Evolutionary conservation across 768 basidiomycete genomes (phyloP).

Genomic region (Lentinula edodes): DNA sequence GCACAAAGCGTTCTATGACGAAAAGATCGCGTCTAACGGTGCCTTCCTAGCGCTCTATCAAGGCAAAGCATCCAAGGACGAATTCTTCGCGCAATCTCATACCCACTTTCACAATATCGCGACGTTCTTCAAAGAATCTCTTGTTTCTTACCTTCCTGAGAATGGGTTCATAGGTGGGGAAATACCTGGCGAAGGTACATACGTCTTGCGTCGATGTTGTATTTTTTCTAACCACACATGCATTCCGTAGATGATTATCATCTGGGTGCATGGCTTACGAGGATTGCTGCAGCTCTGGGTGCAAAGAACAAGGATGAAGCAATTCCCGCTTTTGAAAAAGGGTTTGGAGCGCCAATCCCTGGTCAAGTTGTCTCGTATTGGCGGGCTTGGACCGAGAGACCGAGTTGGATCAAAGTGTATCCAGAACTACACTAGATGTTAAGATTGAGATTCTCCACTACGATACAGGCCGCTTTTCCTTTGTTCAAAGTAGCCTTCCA

Average conservation of each 20-base stretch:
- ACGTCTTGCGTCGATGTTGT: neutral
- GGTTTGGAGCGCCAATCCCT: slow-evolving; percentile 30
- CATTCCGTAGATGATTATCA: slow-evolving; percentile 38
- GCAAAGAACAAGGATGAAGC: slow-evolving; percentile 31
- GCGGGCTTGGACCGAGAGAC: slow-evolving; percentile 36
- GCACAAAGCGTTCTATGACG: slow-evolving; percentile 39
- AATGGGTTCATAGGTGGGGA: slow-evolving; percentile 44
- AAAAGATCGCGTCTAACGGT: slow-evolving; percentile 34
- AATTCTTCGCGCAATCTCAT: slow-evolving; percentile 33
- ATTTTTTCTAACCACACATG: neutral
- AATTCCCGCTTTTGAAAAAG: slow-evolving; percentile 30
- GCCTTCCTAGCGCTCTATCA: slow-evolving; percentile 35
- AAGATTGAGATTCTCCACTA: too few species aligned
- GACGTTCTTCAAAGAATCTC: slow-evolving; percentile 30
- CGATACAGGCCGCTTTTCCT: too few species aligned
- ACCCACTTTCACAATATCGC: slow-evolving; percentile 32
- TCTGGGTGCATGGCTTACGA: slow-evolving; percentile 47
- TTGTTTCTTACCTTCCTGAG: slow-evolving; percentile 34
- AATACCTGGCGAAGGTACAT: slow-evolving; percentile 34
- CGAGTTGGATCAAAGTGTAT: slow-evolving; percentile 43
- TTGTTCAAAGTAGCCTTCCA: too few species aligned
- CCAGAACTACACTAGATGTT: slow-evolving; percentile 7
- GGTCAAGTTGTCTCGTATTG: slow-evolving; percentile 35
- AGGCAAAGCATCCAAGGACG: slow-evolving; percentile 29
- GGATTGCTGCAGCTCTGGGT: slow-evolving; percentile 34